Base-by-base conservation (phyloP, 805 yeast genomes). In the Metschnikowia cubensis region DNA sequence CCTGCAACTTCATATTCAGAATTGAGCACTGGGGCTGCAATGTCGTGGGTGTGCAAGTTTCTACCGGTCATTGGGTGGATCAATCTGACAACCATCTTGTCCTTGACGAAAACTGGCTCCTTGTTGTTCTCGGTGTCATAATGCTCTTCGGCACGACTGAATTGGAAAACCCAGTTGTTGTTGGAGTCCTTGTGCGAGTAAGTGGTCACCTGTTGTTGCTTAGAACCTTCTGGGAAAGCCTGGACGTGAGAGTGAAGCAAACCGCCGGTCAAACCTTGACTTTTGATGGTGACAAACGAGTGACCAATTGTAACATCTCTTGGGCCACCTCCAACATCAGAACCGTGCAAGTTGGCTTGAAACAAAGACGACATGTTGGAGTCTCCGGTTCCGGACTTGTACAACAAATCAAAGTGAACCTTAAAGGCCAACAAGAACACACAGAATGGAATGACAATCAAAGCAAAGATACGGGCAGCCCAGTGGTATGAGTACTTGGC, bases 321-420 rank as follows among this genome's bases (percentile, higher is more conserved):
- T 48, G 92, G 86, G 34, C 85, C 71, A 67, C 82, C 87, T 32
- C 75, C 79, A 40, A 87, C 83, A 48, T 77, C 81, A 11, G 88
- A 78, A 42, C 87, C 89, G 14, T 69, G 68, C 65, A 87, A 77
- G 63, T 83, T 82, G 41, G 94, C 92, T 70, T 87, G 95, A 75
- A 87, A 87, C 56, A 87, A 71, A 0, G 92, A 84, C 10, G 89
- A 83, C 87, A 87, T 86, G 57, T 78, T 79, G 35, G 86, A 84
- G 64, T 83, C 87, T 56, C 95, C 95, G n/a, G 89, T 75, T 59
- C 96, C 96, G 18, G 89, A 76, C 54, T 83, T 85, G 59, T 80
- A 81, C 55, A 87, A 75, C 49, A 87, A 71, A 51, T 81, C 89
- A 59, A 87, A 87, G 67, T 87, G 96, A 48, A 86, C 70, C 61